A percentile compares a stretch with the other conserved stretches of the same genome.
Conservation (phyloP, 1,284 basidiomycete species). For the Cronartium quercuum region DNA sequence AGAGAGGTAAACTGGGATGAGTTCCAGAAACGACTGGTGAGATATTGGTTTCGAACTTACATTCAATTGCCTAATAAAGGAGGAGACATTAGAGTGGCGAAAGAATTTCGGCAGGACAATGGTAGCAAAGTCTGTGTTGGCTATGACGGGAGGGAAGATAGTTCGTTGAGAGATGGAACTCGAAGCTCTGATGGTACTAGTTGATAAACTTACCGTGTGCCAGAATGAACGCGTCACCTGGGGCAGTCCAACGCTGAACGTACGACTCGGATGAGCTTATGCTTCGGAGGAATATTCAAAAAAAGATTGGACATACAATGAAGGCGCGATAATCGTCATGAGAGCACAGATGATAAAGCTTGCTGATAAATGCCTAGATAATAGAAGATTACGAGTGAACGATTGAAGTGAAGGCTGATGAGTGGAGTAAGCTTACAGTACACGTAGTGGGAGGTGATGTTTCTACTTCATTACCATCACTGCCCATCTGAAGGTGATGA, state of each 20-base stretch:
- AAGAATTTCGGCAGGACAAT: slow-evolving; percentile 89
- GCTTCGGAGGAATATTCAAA: neutral
- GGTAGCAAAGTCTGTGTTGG: slow-evolving; percentile 59
- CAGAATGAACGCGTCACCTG: slow-evolving; percentile 36
- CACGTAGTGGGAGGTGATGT: neutral
- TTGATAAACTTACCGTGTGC: slow-evolving; percentile 17
- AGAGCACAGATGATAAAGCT: slow-evolving; percentile 32
- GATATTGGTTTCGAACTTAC: neutral
- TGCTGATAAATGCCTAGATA: slow-evolving; percentile 36
- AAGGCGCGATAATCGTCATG: slow-evolving; percentile 32
- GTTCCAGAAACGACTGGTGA: neutral
- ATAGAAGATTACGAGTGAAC: neutral
- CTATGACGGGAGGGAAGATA: neutral
- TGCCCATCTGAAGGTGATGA: neutral
- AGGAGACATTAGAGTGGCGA: slow-evolving; percentile 90
- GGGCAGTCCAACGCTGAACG: slow-evolving; percentile 24
- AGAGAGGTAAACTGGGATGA: neutral
- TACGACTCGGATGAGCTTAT: neutral
- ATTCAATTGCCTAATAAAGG: slow-evolving; percentile 92
- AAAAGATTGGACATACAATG: slow-evolving; percentile 12
- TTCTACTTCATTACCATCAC: neutral
- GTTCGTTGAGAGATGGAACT: neutral
- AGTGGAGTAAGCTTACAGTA: slow-evolving; percentile 6
- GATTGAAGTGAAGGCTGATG: neutral
- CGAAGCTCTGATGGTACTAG: neutral